Evolutionary conservation across 164 flowering plant species (phyloP).

Genomic region (Houttuynia cordata): DNA sequence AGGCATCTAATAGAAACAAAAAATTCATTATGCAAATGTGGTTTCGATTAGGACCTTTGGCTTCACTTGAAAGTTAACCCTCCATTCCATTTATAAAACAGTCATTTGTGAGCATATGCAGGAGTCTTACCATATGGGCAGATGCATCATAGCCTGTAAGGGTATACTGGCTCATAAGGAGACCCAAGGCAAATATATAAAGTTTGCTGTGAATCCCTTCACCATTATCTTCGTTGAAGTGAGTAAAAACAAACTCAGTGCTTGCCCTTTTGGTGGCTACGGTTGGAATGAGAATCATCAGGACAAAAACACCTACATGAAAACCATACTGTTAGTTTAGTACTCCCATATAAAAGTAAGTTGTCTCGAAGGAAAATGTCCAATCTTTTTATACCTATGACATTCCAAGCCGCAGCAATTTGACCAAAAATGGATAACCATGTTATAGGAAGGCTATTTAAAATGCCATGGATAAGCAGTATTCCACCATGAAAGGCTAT

Average conservation of each 20-base stretch:
- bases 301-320: slow-evolving; percentile 66
- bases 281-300: slow-evolving; percentile 70
- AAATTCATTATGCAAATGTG: not conserved
- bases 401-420: slow-evolving; percentile 87
- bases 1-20: not conserved
- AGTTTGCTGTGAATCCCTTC: slow-evolving; percentile 52
- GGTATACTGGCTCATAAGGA: slow-evolving; percentile 91
- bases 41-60: not conserved
- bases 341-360: not conserved
- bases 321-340: not conserved
- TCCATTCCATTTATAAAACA: not conserved
- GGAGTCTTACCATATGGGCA: slow-evolving; percentile 72
- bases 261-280: slow-evolving; percentile 74
- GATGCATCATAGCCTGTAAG: slow-evolving; percentile 95
- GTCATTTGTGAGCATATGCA: not conserved
- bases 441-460: slow-evolving; percentile 81
- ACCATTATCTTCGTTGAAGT: slow-evolving; percentile 82
- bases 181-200: slow-evolving; percentile 83
- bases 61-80: too few relatives aligned
- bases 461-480: slow-evolving; percentile 54
- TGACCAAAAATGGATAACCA: slow-evolving; percentile 79
- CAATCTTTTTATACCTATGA: slow-evolving; percentile 37
- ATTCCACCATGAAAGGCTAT: slow-evolving; percentile 64
- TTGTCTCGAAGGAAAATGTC: not conserved
- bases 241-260: slow-evolving; percentile 76